Percentiles rank a stretch among this genome's conserved stretches.
These are phyloP conservation scores for Isabelozyma heimii DNA, from an alignment of 805 yeast genomes.

Conservation along the genomic window DNA sequence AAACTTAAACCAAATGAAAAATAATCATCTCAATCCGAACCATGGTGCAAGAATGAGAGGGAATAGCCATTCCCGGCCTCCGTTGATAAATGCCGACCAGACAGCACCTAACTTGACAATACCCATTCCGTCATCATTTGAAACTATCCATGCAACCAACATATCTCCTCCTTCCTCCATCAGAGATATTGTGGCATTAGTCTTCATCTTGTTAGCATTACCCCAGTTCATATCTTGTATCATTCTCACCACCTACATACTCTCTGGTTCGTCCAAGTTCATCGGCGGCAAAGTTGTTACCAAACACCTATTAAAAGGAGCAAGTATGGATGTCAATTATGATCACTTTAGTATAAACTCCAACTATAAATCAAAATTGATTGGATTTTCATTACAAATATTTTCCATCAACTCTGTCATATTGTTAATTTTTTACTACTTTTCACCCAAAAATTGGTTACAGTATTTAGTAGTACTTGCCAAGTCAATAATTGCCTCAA, in stretches of 20 bases:
- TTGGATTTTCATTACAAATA: slow-evolving; percentile 17
- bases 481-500: slow-evolving; percentile 27
- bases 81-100: background rate
- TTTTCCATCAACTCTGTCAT: slow-evolving; percentile 21
- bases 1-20: background rate
- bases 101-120: background rate
- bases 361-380: slow-evolving; percentile 13
- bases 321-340: slow-evolving; percentile 4
- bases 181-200: slow-evolving; percentile 31
- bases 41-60: background rate
- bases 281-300: slow-evolving; percentile 25
- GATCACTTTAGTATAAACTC: slow-evolving; percentile 7
- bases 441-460: slow-evolving; percentile 13
- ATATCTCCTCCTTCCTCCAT: slow-evolving; percentile 22
- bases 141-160: slow-evolving; percentile 2
- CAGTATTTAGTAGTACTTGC: slow-evolving; percentile 25
- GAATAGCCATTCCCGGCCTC: background rate
- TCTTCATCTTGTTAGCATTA: slow-evolving; percentile 24
- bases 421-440: slow-evolving; percentile 17
- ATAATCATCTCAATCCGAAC: background rate
- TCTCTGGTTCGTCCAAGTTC: slow-evolving; percentile 25
- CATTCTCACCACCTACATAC: slow-evolving; percentile 16
- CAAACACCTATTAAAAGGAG: slow-evolving; percentile 10
- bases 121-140: background rate
- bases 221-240: slow-evolving; percentile 25